Evolutionary conservation across 2,329 filamentous ascomycete genomes (phyloP).

Genomic region (Talaromyces sp.): DNA sequence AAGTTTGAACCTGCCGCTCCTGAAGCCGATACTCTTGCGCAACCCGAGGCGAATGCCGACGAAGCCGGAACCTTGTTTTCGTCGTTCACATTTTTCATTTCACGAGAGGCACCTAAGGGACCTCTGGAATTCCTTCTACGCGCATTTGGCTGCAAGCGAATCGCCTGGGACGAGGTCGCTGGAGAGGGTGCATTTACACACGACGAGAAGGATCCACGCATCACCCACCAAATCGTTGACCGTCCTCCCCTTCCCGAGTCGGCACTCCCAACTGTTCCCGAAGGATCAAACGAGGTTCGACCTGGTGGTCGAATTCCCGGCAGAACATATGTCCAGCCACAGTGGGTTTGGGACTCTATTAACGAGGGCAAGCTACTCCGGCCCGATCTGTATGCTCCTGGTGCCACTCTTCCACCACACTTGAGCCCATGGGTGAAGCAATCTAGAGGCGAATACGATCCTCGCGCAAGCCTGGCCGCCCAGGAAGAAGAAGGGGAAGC

Average conservation of each 20-base stretch:
- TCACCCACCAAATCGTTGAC: slow-evolving; percentile 96
- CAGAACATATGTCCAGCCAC: slow-evolving; percentile 86
- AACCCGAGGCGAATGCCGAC: slow-evolving; percentile 63
- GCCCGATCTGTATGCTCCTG: slow-evolving; percentile 82
- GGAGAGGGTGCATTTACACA: slow-evolving; percentile 90
- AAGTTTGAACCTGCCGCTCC: slow-evolving; percentile 82
- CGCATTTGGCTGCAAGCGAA: slow-evolving; percentile 89
- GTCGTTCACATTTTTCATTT: slow-evolving; percentile 85
- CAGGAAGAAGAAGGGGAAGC: slow-evolving; percentile 86
- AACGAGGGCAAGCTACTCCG: slow-evolving; percentile 86
- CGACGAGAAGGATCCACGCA: slow-evolving; percentile 77
- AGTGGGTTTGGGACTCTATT: slow-evolving; percentile 97
- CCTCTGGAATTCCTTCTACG: slow-evolving; percentile 89
- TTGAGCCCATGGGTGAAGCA: slow-evolving; percentile 91
- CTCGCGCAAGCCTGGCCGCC: slow-evolving; percentile 74
- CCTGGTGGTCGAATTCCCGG: slow-evolving; percentile 77
- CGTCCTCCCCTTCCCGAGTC: slow-evolving; percentile 66
- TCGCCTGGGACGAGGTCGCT: slow-evolving; percentile 88
- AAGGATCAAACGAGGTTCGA: slow-evolving; percentile 41
- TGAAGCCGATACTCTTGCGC: slow-evolving; percentile 77
- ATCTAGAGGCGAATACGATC: slow-evolving; percentile 84
- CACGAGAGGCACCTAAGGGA: slow-evolving; percentile 84
- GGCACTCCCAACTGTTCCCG: slow-evolving; percentile 38
- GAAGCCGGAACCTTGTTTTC: slow-evolving; percentile 74
- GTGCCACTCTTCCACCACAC: slow-evolving; percentile 85